Base-by-base conservation (phyloP, 805 yeast genomes). In the Nakazawaea siamensis region DNA sequence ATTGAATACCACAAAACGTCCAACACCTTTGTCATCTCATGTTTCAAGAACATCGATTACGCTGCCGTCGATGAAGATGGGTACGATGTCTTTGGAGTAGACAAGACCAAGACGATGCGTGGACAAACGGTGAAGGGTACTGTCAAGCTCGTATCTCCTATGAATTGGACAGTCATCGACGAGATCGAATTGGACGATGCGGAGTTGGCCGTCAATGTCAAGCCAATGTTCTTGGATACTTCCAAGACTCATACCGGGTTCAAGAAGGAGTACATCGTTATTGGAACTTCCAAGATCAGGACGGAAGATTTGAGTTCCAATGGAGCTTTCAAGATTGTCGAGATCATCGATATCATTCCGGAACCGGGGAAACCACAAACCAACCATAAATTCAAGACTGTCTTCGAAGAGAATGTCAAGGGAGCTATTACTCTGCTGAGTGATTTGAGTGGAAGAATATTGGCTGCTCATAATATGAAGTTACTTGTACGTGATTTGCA, bases 351-450 rank as follows among this genome's bases (percentile, higher is more conserved):
- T 39, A 80, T 87, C 52, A 85, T 84, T 43, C 95, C 96, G 0
- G 95, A 86, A 49, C 90, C 90, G 1, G 87, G 80, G 0, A 71
- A 68, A 39, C 95, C 96, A 0, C 94, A 86, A 44, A 78, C 87
- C 2, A 80, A 77, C 45, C 82, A 73, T 52, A 83, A 80, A 54
- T 65, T 88, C 47, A 86, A 84, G 51, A 73, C 77, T 45, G 62
- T 83, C 8, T 75, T 75, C 32, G 68, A 71, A 32, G 97, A 88
- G 53, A 74, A 71, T 19, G 73, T 85, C 1, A 75, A 81, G 46
- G 97, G 97, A 13, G 86, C 95, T 2, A 90, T 81, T 0, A 75
- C 92, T 1, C 65, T 83, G 2, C 66, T 86, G 1, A 73, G 81
- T 49, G 92, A 80, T 34, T 68, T 88, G 9, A 76, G 88, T 56